phyloP scores from a whole-genome alignment of 352 stramenopile species.

The Globisporangium megalacanthum region DNA sequence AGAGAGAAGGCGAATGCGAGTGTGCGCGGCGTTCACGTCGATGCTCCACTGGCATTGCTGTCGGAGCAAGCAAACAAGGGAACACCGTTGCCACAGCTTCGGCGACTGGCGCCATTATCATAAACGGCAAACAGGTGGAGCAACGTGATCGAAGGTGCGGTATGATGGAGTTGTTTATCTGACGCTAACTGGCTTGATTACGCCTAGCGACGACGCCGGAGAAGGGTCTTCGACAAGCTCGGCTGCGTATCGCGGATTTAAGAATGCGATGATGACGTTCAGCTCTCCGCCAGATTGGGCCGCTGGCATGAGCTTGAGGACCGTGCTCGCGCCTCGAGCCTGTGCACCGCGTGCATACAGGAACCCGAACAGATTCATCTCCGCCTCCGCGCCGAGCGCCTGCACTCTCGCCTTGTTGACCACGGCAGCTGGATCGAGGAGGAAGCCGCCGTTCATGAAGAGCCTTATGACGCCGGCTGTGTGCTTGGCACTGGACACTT shows the following conservation, averaged over 20 bases:
- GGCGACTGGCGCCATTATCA: background rate
- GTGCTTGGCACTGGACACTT: background rate
- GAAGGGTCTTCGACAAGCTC: background rate
- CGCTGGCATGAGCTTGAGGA: conserved; percentile 1
- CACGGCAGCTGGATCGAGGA: background rate
- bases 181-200: background rate
- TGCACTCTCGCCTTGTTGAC: background rate
- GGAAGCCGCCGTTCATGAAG: conserved; percentile 1
- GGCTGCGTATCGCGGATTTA: background rate
- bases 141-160: background rate
- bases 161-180: background rate
- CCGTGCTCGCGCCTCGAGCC: background rate
- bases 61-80: conserved; percentile 1
- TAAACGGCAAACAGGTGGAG: background rate
- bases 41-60: background rate
- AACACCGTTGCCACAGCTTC: background rate
- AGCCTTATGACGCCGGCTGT: conserved; percentile 4
- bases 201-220: background rate
- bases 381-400: background rate
- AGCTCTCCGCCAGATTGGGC: too few species aligned
- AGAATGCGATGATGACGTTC: too few species aligned
- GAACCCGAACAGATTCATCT: background rate
- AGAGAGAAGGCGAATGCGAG: background rate
- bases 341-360: background rate
- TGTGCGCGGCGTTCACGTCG: background rate